Conservation (phyloP, 352 stramenopile species). For the Pythium plurisporium region DNA sequence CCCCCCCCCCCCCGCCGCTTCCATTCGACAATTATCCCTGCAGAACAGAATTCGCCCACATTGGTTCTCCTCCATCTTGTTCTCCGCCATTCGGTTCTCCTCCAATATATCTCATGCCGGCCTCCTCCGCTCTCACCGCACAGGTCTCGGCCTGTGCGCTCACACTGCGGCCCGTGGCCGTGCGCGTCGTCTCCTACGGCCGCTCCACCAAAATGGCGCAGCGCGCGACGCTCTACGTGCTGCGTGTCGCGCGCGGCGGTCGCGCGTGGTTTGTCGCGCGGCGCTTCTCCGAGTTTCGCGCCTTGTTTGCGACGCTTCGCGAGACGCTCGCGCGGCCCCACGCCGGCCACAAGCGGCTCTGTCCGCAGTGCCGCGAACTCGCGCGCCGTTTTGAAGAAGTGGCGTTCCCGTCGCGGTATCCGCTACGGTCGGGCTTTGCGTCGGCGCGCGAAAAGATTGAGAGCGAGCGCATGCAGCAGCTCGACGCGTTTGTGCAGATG, state of each 20-base stretch:
- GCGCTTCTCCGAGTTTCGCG: constrained; percentile 73
- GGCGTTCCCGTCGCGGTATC: constrained; percentile 53
- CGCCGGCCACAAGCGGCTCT: constrained; percentile 6
- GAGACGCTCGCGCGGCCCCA: constrained; percentile 22
- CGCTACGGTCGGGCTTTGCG: constrained; percentile 37
- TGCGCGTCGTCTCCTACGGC: constrained; percentile 65
- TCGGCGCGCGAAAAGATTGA: constrained; percentile 57
- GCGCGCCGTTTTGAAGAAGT: constrained; percentile 34
- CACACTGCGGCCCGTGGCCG: constrained; percentile 48
- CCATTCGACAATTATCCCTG: constrained; percentile 1
- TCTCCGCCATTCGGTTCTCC: not conserved
- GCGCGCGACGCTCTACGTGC: constrained; percentile 66
- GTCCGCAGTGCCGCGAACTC: constrained; percentile 49
- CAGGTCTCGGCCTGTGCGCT: constrained; percentile 31
- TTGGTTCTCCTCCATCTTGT: too few species aligned
- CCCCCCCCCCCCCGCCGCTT: not conserved
- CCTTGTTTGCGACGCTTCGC: constrained; percentile 39
- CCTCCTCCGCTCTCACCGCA: not conserved
- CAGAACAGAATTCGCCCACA: too few species aligned
- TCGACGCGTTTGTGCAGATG: constrained; percentile 63
- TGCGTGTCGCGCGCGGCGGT: constrained; percentile 51
- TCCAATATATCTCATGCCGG: not conserved
- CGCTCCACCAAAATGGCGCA: constrained; percentile 48
- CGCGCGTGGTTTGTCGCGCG: constrained; percentile 69
- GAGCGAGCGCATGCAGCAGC: constrained; percentile 43